A percentile compares a stretch with the other conserved stretches of the same genome.
Conservation (phyloP, 1,284 basidiomycete genomes). For the Sanghuangporus baumii region DNA sequence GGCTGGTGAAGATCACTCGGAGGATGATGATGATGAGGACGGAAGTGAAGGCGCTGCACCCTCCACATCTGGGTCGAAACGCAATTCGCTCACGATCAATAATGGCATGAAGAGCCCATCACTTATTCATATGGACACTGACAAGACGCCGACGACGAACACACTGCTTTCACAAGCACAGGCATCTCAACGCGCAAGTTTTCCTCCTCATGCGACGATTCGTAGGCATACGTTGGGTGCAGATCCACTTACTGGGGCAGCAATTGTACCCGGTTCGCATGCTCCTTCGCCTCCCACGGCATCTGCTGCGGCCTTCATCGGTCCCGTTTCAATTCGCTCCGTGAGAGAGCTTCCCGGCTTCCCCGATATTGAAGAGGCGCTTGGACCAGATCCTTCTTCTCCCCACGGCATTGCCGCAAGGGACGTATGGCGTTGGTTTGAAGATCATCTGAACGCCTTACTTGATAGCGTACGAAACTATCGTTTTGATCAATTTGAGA, state of each 20-base stretch:
- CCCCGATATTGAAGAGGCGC: constrained; percentile 79
- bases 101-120: constrained; percentile 54
- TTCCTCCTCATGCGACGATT: constrained; percentile 66
- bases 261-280: constrained; percentile 35
- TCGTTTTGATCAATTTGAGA: constrained; percentile 83
- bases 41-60: constrained; percentile 54
- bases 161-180: constrained; percentile 73
- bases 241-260: constrained; percentile 44
- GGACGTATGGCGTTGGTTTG: constrained; percentile 84
- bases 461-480: constrained; percentile 71
- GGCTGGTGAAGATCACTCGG: constrained; percentile 58
- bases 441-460: constrained; percentile 74
- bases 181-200: constrained; percentile 52
- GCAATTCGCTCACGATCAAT: constrained; percentile 63
- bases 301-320: constrained; percentile 39
- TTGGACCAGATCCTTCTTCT: constrained; percentile 65
- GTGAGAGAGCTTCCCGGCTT: constrained; percentile 75
- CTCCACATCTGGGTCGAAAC: constrained; percentile 61
- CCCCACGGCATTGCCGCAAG: constrained; percentile 70
- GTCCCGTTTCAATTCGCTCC: constrained; percentile 38
- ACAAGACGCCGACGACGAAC: constrained; percentile 78
- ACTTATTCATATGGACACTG: constrained; percentile 57
- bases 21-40: constrained; percentile 80
- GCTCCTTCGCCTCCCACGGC: constrained; percentile 45
- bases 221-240: constrained; percentile 50